These are phyloP conservation scores for Cryptococcus sp. DNA, from an alignment of 1,284 basidiomycete species.

Conservation along the genomic window DNA sequence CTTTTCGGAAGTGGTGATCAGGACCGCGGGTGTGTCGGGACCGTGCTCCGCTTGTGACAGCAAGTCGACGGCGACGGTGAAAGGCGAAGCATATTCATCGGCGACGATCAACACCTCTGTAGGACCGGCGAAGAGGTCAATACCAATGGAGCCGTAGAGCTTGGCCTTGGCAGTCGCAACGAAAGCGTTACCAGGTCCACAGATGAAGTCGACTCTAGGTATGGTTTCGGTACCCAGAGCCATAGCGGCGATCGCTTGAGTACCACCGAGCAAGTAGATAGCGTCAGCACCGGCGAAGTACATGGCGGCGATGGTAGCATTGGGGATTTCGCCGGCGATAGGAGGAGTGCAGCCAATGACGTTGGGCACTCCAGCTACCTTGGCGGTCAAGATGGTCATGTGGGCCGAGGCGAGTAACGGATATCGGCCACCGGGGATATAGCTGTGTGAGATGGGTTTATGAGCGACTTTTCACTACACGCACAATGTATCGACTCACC, in stretches of 20 bases:
- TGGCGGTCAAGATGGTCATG: slow-evolving; percentile 42
- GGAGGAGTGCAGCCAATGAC: slow-evolving; percentile 53
- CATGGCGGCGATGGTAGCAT: slow-evolving; percentile 26
- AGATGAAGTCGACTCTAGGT: slow-evolving; percentile 52
- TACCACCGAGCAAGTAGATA: slow-evolving; percentile 41
- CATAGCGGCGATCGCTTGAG: slow-evolving; percentile 52
- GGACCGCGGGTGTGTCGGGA: slow-evolving; percentile 51
- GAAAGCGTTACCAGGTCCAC: slow-evolving; percentile 54
- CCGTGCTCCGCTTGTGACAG: slow-evolving; percentile 53
- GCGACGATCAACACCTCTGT: slow-evolving; percentile 45
- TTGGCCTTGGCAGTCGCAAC: slow-evolving; percentile 44
- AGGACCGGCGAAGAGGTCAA: slow-evolving; percentile 54
- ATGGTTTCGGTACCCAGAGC: slow-evolving; percentile 50
- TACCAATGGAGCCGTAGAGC: slow-evolving; percentile 47
- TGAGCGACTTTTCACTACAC: background rate
- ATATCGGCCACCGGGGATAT: slow-evolving; percentile 28
- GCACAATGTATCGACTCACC: background rate
- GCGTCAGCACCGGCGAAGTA: slow-evolving; percentile 27
- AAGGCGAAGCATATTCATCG: slow-evolving; percentile 40
- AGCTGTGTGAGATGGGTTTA: slow-evolving; percentile 7
- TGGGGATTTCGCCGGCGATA: slow-evolving; percentile 13
- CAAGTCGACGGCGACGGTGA: slow-evolving; percentile 51
- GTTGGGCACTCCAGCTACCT: slow-evolving; percentile 49
- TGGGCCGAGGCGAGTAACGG: slow-evolving; percentile 26
- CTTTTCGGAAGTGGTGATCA: slow-evolving; percentile 37